Evolutionary conservation across 129 eudicot species (phyloP), one percentile per base, ranked within the genome.

Genomic region (Artemisia annua): DNA sequence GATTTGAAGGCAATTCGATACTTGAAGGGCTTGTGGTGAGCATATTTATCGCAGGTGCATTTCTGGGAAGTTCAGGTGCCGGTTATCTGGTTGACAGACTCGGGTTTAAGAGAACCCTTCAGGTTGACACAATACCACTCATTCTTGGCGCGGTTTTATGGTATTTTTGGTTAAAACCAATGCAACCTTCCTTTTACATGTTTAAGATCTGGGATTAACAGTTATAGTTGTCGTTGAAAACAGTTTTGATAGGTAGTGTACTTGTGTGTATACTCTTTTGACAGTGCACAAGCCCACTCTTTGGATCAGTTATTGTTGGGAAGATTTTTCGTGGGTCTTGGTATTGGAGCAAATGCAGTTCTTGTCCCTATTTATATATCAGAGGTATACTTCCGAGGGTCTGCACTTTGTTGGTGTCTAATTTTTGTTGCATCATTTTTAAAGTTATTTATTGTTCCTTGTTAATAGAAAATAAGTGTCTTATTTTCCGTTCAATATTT

Each of bases 1-100:
- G 97, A 50, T 91, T 91, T 84, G 91, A 86, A 54, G 95, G 97
- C 16, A 84, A 91, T 76, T 82, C 97, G 43, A 68, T 91, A 75
- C 87, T 91, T 16, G 97, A 91, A 73, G 97, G 97, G 59, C 87
- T 91, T 73, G 97, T 91, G 50, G 95, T 91, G 66, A 91, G 97
- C 87, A 91, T 91, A 77, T 91, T 91, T 67, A 87, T 91, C 51
- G 94, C 86, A 20, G 97, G 97, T 66, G 97, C 97, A 67, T 91
- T 91, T 85, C n/a, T 91, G n/a, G 97, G 97, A 75, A 83, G 97
- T 81, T 75, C 87, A 48, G 71, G 86, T 53, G 85, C 86, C n/a
- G 91, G 91, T 82, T 82, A 79, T 14, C 66, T 91, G 35, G 89
- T 85, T 82, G 97, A 91, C 73, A 80, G 79, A 67, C 82, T 91